A percentile compares a stretch with the other conserved stretches of the same genome.
Evolutionary conservation across 2,329 filamentous ascomycete genomes (phyloP).

Genomic region (Thermomyces lanuginosus): DNA sequence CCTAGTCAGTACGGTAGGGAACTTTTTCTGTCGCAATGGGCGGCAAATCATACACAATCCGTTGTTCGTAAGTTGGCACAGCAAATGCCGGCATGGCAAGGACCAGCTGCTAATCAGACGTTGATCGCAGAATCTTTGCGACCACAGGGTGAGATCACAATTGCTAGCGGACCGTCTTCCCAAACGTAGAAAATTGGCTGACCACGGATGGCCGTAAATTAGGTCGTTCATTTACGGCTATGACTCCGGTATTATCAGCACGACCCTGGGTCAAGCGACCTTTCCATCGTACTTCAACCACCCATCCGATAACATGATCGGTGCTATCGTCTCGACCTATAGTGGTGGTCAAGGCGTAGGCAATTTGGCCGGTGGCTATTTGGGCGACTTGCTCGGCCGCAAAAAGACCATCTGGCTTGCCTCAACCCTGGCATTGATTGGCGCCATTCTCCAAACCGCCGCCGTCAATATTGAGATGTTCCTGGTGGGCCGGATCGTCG

Average conservation of each 20-base stretch:
- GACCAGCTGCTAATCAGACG: not conserved
- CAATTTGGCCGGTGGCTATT: conserved; percentile 7
- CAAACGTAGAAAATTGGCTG: too few relatives aligned
- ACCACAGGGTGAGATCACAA: conserved; percentile 1
- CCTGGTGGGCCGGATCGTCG: conserved; percentile 48
- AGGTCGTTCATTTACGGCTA: conserved; percentile 16
- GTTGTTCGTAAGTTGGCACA: conserved; percentile 1
- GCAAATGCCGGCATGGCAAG: not conserved
- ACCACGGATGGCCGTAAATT: too few relatives aligned
- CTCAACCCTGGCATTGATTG: conserved; percentile 1
- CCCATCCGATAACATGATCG: conserved; percentile 11
- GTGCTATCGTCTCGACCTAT: conserved; percentile 3
- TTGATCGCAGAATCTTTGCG: conserved; percentile 1
- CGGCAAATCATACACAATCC: conserved; percentile 1
- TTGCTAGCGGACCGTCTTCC: not conserved
- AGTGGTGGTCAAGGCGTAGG: conserved; percentile 2
- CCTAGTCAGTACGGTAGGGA: too few relatives aligned
- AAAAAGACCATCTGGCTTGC: conserved; percentile 9
- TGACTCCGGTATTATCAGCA: conserved; percentile 19
- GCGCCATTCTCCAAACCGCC: conserved; percentile 2
- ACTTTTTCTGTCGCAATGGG: too few relatives aligned
- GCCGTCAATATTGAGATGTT: conserved; percentile 25
- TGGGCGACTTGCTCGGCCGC: conserved; percentile 9
- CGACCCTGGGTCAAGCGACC: conserved; percentile 14
- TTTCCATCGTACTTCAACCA: conserved; percentile 16